Evolutionary conservation across 768 basidiomycete species (phyloP), one percentile per base, ranked within the genome.

Genomic region (Mycena vulgaris): DNA sequence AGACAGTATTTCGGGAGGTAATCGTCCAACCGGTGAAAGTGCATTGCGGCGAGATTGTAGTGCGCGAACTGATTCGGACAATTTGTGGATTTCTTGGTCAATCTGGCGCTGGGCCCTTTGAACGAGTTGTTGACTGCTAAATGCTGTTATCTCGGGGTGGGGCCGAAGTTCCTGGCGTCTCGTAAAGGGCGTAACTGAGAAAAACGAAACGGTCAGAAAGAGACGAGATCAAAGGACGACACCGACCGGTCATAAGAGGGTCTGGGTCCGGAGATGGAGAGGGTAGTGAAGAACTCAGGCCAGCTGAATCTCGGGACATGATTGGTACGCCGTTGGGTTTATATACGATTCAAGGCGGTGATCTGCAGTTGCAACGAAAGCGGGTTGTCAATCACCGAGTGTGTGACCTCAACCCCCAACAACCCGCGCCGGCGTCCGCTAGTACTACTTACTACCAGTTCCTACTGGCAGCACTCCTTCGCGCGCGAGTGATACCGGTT

Each of bases 1-100:
- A 39, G 77, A 78, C 1, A 87, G 78, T 14, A 86, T 70, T 74
- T 87, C 86, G 8, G 83, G 79, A 28, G 86, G 85, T n/a, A 87
- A 79, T 23, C 69, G 68, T 3, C 81, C 81, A 28, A 86, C 80
- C 37, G 81, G 79, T 5, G 84, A 77, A 3, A 84, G 72, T 5
- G 68, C 40, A 70, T 87, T 87, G 31, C 84, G 80, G 30, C 75
- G 78, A 25, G 76, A 76, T 66, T 79, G 83, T 35, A 86, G 73
- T 0, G 69, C 49, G 60, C 79, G 75, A n/a, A 85, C 81, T 21
- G 79, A 71, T 31, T 79, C 77, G 66, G 80, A 76, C n/a, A 82
- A 75, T 52, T 74, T 61, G 11, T 66, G 66, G 33, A 86, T 80
- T 51, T 85, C 81, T 39, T 76, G 73, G 74, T 87, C 85, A 42